Percentiles rank a stretch among this genome's conserved stretches.
Conservation (phyloP, 2,329 filamentous ascomycete species). For the Trichoderma guizhouense region DNA sequence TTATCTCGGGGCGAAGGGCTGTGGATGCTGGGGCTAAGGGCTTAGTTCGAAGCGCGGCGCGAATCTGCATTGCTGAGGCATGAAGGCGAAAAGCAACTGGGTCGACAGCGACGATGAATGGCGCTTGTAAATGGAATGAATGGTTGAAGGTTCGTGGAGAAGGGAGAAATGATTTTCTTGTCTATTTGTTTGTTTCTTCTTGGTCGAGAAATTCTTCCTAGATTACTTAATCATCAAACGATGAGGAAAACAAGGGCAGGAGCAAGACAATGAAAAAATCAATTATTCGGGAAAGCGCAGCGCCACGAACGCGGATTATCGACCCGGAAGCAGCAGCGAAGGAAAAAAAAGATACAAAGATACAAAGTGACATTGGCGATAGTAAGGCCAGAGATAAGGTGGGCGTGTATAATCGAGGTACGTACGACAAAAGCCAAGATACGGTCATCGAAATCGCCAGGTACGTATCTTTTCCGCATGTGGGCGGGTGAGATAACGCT, state of each 20-base stretch:
- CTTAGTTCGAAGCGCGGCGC: conserved; percentile 16
- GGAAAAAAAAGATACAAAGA: neutral
- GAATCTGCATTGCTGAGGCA: conserved; percentile 5
- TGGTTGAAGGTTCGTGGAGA: neutral
- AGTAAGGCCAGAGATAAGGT: neutral
- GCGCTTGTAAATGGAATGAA: neutral
- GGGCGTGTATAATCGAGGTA: conserved; percentile 10
- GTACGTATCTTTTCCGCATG: conserved; percentile 9
- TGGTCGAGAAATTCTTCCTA: neutral
- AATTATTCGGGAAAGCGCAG: neutral
- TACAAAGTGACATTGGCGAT: neutral
- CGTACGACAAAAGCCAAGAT: conserved; percentile 18
- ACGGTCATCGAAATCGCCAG: conserved; percentile 10
- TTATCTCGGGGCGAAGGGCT: conserved; percentile 13
- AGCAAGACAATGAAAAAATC: neutral
- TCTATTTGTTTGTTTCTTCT: neutral
- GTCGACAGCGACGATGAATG: neutral
- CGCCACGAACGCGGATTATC: conserved; percentile 1
- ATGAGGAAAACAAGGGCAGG: neutral
- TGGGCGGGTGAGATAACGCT: conserved; percentile 9
- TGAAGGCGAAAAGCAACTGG: conserved; percentile 1
- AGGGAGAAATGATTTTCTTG: neutral
- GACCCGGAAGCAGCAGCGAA: neutral
- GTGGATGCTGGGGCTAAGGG: conserved; percentile 11
- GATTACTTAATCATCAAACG: neutral